Percentiles rank a stretch among this genome's conserved stretches.
Evolutionary conservation across 495 filamentous ascomycete species (phyloP).

Genomic region (Xylaria scruposa): DNA sequence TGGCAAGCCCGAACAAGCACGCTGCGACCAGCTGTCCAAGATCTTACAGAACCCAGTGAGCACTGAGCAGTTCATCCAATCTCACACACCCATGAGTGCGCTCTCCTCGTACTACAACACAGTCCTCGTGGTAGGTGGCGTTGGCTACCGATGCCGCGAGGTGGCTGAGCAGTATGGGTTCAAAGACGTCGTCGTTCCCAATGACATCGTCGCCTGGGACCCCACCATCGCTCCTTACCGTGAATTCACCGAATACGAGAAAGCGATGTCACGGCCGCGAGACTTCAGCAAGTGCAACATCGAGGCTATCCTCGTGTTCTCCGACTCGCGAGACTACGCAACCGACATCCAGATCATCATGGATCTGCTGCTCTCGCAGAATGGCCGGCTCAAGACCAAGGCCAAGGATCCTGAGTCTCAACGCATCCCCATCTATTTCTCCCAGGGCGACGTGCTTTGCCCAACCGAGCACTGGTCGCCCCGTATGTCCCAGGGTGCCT

Average conservation of each 20-base stretch:
- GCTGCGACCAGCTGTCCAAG: constrained; percentile 62
- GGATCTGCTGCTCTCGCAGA: constrained; percentile 76
- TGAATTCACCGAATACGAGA: constrained; percentile 65
- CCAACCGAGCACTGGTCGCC: constrained; percentile 78
- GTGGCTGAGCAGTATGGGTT: constrained; percentile 71
- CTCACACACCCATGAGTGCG: constrained; percentile 72
- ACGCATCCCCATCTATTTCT: constrained; percentile 79
- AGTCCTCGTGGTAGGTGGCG: constrained; percentile 70
- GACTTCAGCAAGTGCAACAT: constrained; percentile 75
- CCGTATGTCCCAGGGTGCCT: constrained; percentile 76
- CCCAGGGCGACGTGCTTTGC: constrained; percentile 75
- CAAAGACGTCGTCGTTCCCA: constrained; percentile 68
- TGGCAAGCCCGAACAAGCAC: constrained; percentile 65
- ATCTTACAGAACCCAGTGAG: constrained; percentile 64
- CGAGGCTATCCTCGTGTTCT: constrained; percentile 83
- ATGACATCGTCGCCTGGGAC: constrained; percentile 70
- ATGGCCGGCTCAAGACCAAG: constrained; percentile 70
- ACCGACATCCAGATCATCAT: constrained; percentile 87
- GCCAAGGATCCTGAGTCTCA: constrained; percentile 69
- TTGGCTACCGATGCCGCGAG: constrained; percentile 69
- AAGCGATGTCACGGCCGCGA: constrained; percentile 62
- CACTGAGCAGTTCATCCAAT: constrained; percentile 72
- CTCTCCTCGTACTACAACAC: constrained; percentile 69
- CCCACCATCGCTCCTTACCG: constrained; percentile 67
- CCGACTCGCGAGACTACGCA: constrained; percentile 82